Evolutionary conservation across 2,329 filamentous ascomycete genomes (phyloP), one percentile per base, ranked within the genome.

Genomic region (Fusarium dimerum): DNA sequence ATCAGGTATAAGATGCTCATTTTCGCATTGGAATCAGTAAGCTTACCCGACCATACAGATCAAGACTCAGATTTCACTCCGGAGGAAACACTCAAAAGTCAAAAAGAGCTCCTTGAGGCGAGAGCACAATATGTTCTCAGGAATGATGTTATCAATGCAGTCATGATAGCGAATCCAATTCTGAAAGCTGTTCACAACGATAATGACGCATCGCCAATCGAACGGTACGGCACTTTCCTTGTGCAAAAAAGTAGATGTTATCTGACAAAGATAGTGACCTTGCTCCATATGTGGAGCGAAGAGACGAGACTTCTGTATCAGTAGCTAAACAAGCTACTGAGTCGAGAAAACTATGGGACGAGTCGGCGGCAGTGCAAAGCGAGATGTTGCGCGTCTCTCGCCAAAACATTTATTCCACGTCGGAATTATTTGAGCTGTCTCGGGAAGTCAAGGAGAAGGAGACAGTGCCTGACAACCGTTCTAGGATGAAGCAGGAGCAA

Each of bases 101-200:
- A 91, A 69, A 77, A 79, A 48, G 84, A 85, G 46, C 80, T 90
- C 18, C 77, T 93, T 30, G 82, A 90, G 61, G 84, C 89, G 26
- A 85, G 85, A 65, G 85, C 89, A 50, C 79, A 79, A 52, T 89
- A 90, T 70, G 79, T 84, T 40, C 77, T 93, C 50, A 84, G 84
- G 57, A 87, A 87, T 67, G 84, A 84, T 55, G 85, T 89, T 18
- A 77, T 86, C 18, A 84, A 88, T 55, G 84, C 80, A 43, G 84
- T 90, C 48, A 72, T 94, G 59, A 83, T 84, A 61, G 85, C 86
- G 51, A 87, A 90, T 63, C 90, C 91, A 8, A 85, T 89, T 40
- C 75, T 95, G 51, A 90, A 89, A 65, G 87, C 90, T 7, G 84
- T 93, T 39, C 89, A 95, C 68, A 76, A 82, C 54, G 85, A 85